Conservation (phyloP, 345 rosid species). For the Camelina hispida region DNA sequence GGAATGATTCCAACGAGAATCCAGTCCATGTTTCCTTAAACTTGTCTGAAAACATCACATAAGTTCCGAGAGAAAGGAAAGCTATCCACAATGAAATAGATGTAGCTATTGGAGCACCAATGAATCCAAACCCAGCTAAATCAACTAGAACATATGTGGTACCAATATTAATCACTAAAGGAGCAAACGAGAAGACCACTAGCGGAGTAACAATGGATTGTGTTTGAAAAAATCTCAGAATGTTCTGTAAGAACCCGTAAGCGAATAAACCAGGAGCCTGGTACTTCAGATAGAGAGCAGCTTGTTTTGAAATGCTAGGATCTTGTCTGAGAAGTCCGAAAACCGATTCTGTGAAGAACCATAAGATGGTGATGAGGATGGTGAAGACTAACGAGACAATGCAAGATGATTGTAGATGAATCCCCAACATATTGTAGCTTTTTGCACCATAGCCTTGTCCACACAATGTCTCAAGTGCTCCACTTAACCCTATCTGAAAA, state of each 20-base stretch:
- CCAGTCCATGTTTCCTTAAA: slow-evolving; percentile 68
- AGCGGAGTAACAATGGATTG: slow-evolving; percentile 61
- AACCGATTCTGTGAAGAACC: slow-evolving; percentile 60
- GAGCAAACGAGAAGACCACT: slow-evolving; percentile 51
- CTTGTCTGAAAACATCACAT: slow-evolving; percentile 50
- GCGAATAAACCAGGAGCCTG: slow-evolving; percentile 72
- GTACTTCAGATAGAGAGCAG: slow-evolving; percentile 61
- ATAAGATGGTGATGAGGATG: slow-evolving; percentile 47
- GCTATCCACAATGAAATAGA: slow-evolving; percentile 72
- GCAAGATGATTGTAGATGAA: slow-evolving; percentile 77
- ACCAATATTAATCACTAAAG: slow-evolving; percentile 57
- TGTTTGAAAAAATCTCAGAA: slow-evolving; percentile 78
- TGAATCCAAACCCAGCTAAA: slow-evolving; percentile 55
- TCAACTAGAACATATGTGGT: slow-evolving; percentile 52
- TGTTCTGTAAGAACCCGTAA: slow-evolving; percentile 66
- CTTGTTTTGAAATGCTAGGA: slow-evolving; percentile 52
- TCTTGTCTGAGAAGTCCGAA: slow-evolving; percentile 63
- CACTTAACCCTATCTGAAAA: slow-evolving; percentile 69
- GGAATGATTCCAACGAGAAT: slow-evolving; percentile 51
- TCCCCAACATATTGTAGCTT: slow-evolving; percentile 62
- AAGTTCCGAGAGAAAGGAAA: slow-evolving; percentile 47
- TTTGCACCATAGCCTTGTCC: slow-evolving; percentile 88
- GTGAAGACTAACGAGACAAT: slow-evolving; percentile 52
- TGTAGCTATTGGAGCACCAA: slow-evolving; percentile 74
- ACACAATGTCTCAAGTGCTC: slow-evolving; percentile 85